Evolutionary conservation across 164 flowering plant species (phyloP), one percentile per base, ranked within the genome.

Genomic region (Berberis vulgaris): DNA sequence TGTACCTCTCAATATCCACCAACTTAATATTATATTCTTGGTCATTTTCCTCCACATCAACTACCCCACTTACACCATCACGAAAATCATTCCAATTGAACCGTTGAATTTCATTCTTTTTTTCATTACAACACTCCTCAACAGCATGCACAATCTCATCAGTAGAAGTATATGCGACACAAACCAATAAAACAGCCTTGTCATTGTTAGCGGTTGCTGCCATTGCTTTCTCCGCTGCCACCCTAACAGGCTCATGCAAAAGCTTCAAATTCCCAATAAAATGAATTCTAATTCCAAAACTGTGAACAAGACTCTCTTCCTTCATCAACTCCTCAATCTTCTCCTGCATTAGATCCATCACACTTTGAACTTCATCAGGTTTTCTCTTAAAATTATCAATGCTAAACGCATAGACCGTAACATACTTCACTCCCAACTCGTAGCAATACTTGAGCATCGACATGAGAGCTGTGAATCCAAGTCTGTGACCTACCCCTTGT

Each of bases 401-500:
- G 81, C 96, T 88, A 77, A 90, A 90, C 55, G 96, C 91, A 60
- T 79, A 88, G 2, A 87, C 60, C 0, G 96, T 83, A 1, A 84
- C 78, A 67, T 87, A 80, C 69, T 79, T 85, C 9, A 88, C 80
- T 2, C 90, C 87, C 64, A 87, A 44, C 61, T 87, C 88, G 59
- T 80, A 84, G 73, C 90, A 91, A 67, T 86, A 82, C 49, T 65
- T 65, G 3, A 91, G 78, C 61, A 84, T 65, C 57, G 76, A 67
- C 76, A 80, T 73, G 47, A 83, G 81, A 57, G 87, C 66, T 26
- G 62, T 49, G 61, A 72, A 82, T 5, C 94, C 91, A 61, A 55
- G 72, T 58, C 65, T 77, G 67, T 85, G 79, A 2, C 94, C 88
- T 5, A 49, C 69, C 3, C 82, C 88, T 62, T 67, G 76, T 6